These are phyloP conservation scores for Musa itinerans DNA, from an alignment of 176 grass and related monocot species.

Conservation along the genomic window DNA sequence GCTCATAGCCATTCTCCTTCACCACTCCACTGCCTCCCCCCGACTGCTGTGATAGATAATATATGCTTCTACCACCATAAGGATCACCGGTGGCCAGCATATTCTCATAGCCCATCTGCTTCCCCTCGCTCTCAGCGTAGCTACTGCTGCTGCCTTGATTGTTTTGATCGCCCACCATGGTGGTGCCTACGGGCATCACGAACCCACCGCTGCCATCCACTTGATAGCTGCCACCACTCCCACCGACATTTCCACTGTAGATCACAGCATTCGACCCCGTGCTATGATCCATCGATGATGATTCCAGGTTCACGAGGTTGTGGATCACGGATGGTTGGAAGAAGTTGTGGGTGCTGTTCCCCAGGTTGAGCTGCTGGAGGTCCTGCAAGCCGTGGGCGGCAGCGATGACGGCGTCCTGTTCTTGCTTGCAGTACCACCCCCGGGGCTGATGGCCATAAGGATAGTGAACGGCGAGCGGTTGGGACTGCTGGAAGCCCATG, in stretches of 20 bases:
- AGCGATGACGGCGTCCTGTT: constrained; percentile 37
- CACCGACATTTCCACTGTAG: constrained; percentile 9
- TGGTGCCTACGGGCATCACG: constrained; percentile 29
- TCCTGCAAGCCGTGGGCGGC: constrained; percentile 34
- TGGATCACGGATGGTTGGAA: constrained; percentile 33
- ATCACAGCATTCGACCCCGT: constrained; percentile 12
- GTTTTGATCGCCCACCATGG: constrained; percentile 37
- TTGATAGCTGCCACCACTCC: constrained; percentile 8
- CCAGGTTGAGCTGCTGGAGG: constrained; percentile 31
- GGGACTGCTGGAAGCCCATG: constrained; percentile 20
- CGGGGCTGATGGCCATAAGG: constrained; percentile 9
- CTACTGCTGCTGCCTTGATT: constrained; percentile 18
- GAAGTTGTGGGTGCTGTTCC: constrained; percentile 38
- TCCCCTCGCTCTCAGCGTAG: constrained; percentile 6
- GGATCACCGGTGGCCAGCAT: constrained; percentile 10
- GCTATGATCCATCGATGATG: constrained; percentile 19
- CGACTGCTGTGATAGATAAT: constrained; percentile 24
- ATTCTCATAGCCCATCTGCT: constrained; percentile 3
- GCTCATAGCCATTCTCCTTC: constrained; percentile 26
- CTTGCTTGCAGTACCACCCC: constrained; percentile 57
- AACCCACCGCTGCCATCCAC: constrained; percentile 13
- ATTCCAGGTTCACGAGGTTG: constrained; percentile 21
- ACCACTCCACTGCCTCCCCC: background rate
- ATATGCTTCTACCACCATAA: constrained; percentile 19
- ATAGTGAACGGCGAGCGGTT: constrained; percentile 25